Evolutionary conservation across 805 yeast species (phyloP).

Genomic region (Metschnikowia gelsemii): DNA sequence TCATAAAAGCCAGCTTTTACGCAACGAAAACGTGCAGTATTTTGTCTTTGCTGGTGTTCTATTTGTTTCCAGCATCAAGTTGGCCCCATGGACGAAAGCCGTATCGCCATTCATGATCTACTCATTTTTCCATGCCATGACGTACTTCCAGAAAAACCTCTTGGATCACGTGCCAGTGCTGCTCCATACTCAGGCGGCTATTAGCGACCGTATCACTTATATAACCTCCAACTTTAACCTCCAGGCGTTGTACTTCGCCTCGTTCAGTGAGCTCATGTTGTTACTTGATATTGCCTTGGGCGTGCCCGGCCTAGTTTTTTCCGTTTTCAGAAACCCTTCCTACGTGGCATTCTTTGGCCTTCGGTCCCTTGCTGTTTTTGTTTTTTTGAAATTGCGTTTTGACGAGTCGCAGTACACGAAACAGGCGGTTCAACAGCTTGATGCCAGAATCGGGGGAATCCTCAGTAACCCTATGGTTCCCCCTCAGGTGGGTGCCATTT

Average conservation of each 20-base stretch:
- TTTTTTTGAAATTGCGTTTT: slow-evolving; percentile 37
- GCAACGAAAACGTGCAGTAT: slow-evolving; percentile 45
- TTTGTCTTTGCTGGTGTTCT: slow-evolving; percentile 33
- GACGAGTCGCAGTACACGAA: slow-evolving; percentile 34
- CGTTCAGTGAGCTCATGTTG: slow-evolving; percentile 36
- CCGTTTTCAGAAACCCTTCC: slow-evolving; percentile 23
- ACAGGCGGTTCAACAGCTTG: slow-evolving; percentile 46
- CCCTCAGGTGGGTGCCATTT: slow-evolving; percentile 16
- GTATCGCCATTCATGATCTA: slow-evolving; percentile 37
- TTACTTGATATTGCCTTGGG: slow-evolving; percentile 26
- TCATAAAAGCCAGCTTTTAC: slow-evolving; percentile 22
- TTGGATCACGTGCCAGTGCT: slow-evolving; percentile 35
- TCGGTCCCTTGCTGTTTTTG: slow-evolving; percentile 32
- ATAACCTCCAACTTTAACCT: slow-evolving; percentile 35
- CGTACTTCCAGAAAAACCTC: slow-evolving; percentile 39
- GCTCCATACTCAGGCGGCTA: slow-evolving; percentile 28
- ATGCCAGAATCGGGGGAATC: slow-evolving; percentile 36
- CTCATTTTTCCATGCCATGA: slow-evolving; percentile 38
- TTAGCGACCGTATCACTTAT: slow-evolving; percentile 29
- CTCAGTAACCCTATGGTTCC: slow-evolving; percentile 20
- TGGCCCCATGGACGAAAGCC: slow-evolving; percentile 40
- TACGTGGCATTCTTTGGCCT: slow-evolving; percentile 34
- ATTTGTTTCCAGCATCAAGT: slow-evolving; percentile 28
- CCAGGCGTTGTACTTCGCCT: slow-evolving; percentile 38
- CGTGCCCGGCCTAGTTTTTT: slow-evolving; percentile 28